Evolutionary conservation across 768 basidiomycete species (phyloP), one percentile per base, ranked within the genome.

Genomic region (Pilatotrama ljubarskyi): DNA sequence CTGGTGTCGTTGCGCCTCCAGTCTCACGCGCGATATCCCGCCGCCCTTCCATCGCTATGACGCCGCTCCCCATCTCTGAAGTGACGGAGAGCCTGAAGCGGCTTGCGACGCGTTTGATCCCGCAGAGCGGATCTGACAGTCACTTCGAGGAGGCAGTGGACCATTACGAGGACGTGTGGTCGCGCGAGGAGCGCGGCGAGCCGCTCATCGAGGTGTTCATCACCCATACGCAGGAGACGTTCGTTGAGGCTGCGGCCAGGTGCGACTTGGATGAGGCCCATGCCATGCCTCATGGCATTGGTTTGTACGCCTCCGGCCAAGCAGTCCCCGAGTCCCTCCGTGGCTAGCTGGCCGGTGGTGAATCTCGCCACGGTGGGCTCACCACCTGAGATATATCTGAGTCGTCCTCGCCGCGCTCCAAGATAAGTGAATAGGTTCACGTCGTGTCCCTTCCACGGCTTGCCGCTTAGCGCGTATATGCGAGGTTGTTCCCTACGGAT

Each of bases 121-220:
- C 46, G 1, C 40, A 17, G n/a, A 26, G 41, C 26, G 42, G 41
- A 25, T 10, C 32, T 10, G 56, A 17, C 36, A 50, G n/a, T 17
- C 57, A 59, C 57, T 58, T 65, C 40, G 64, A 65, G 38, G 64
- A 65, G 37, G 46, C 54, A 5, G 51, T 64, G 11, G 63, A 48
- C 17, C 57, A 38, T 18, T 58, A 37, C 42, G 63, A 58, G 52
- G 51, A 58, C 13, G 52, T 44, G 32, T 64, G 59, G 59, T 38
- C 59, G 17, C 55, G 48, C 18, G 59, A 58, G 41, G 50, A 57
- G 48, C 47, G 48, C 15, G 58, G 58, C 18, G 55, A 43, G 22
- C 41, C 59, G 38, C 56, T 47, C 11, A 32, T 64, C 35, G 59
- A 64, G 48, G 60, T 64, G 10, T 49, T 51, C 24, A 47, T 64